These are phyloP conservation scores for Pelargonium cotyledonis DNA, from an alignment of 441 rosid species.

Conservation along the genomic window DNA sequence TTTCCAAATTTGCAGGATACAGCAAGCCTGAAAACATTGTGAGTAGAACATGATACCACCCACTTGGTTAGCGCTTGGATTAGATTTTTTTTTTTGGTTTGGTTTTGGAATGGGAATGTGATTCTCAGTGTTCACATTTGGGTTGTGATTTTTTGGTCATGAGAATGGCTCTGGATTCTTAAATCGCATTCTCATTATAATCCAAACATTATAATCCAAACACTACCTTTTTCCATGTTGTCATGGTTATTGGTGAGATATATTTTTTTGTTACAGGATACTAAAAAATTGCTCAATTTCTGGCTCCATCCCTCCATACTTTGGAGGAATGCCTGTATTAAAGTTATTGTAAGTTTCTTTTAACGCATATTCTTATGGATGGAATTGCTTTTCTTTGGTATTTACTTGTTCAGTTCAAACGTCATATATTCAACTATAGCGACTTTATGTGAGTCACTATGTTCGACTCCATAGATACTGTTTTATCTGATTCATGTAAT, in stretches of 20 bases:
- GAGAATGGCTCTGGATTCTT: too few relatives aligned
- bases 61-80: too few relatives aligned
- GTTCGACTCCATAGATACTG: neutral
- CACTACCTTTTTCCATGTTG: neutral
- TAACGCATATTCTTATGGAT: neutral
- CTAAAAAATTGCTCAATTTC: conserved; percentile 61
- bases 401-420: too few relatives aligned
- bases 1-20: conserved; percentile 46
- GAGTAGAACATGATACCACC: conserved; percentile 24
- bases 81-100: too few relatives aligned
- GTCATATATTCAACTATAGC: too few relatives aligned
- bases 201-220: too few relatives aligned
- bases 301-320: conserved; percentile 39
- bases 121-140: too few relatives aligned
- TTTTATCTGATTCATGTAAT: neutral
- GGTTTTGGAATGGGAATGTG: too few relatives aligned
- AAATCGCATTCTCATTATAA: too few relatives aligned
- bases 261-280: conserved; percentile 29
- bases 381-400: too few relatives aligned
- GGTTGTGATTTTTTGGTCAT: too few relatives aligned
- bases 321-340: conserved; percentile 30
- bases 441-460: too few relatives aligned
- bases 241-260: neutral
- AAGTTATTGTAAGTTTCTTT: conserved; percentile 48
- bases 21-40: conserved; percentile 33